A percentile compares a stretch with the other conserved stretches of the same genome.
These are phyloP conservation scores for Pseudocercospora macadamiae DNA, from an alignment of 2,329 filamentous ascomycete genomes.

Conservation along the genomic window DNA sequence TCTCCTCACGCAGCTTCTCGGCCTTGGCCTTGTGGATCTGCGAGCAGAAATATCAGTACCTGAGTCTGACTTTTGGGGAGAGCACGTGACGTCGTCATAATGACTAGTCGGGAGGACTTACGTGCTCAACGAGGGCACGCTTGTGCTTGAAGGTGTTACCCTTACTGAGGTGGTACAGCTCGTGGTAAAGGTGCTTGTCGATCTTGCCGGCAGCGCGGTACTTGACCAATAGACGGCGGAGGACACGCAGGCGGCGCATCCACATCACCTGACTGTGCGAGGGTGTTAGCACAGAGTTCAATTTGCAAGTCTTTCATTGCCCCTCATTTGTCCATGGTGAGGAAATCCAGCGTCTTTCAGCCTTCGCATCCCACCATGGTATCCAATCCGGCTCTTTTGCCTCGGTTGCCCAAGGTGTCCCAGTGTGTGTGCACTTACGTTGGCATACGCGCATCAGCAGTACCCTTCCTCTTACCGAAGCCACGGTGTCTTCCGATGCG, in stretches of 20 bases:
- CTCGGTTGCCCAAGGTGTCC: slow-evolving; percentile 1
- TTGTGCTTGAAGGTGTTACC: slow-evolving; percentile 99
- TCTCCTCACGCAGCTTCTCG: slow-evolving; percentile 94
- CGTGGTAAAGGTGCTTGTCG: slow-evolving; percentile 99
- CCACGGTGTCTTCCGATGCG: slow-evolving; percentile 96
- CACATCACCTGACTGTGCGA: slow-evolving; percentile 84
- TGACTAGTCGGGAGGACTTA: slow-evolving; percentile 61
- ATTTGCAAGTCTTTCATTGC: slow-evolving; percentile 8
- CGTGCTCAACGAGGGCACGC: slow-evolving; percentile 99
- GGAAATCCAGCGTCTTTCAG: slow-evolving; percentile 12
- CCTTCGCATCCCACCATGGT: slow-evolving; percentile 8
- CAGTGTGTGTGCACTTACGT: slow-evolving; percentile 63
- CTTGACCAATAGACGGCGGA: slow-evolving; percentile 98
- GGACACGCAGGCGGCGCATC: slow-evolving; percentile 99
- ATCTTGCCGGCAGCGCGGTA: slow-evolving; percentile 99
- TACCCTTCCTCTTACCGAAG: slow-evolving; percentile 99
- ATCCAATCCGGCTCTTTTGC: slow-evolving; percentile 5
- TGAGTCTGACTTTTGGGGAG: slow-evolving; percentile 9
- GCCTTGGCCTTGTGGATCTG: slow-evolving; percentile 99
- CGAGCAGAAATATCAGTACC: slow-evolving; percentile 27
- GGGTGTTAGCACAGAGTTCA: slow-evolving; percentile 34
- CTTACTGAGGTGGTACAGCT: slow-evolving; percentile 99
- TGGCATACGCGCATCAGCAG: slow-evolving; percentile 98
- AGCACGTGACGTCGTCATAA: slow-evolving; percentile 42
- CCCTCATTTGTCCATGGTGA: slow-evolving; percentile 5